phyloP scores from a whole-genome alignment of 768 basidiomycete species.

The Chiua virens region DNA sequence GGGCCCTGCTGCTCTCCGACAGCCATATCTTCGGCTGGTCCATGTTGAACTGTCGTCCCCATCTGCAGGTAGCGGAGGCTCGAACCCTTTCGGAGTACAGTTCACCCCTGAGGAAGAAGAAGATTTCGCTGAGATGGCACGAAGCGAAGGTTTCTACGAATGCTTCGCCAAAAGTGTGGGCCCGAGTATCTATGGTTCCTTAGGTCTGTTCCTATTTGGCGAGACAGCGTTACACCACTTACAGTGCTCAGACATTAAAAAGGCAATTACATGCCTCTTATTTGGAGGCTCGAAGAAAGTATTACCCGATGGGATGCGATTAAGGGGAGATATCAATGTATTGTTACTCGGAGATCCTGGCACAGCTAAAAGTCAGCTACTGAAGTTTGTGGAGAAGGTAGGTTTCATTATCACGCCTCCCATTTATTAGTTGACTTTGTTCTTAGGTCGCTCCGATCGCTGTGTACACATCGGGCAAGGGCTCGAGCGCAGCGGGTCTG shows the following conservation, averaged over 20 bases:
- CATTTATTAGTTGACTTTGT: background rate
- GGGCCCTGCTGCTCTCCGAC: conserved; percentile 86
- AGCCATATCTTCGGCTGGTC: conserved; percentile 90
- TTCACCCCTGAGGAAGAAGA: conserved; percentile 98
- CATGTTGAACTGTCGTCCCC: conserved; percentile 90
- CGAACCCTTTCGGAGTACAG: conserved; percentile 83
- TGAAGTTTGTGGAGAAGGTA: conserved; percentile 98
- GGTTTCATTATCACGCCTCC: background rate
- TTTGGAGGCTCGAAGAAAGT: conserved; percentile 98
- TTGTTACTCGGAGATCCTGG: conserved; percentile 95
- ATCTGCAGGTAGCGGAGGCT: conserved; percentile 64
- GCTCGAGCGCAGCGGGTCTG: conserved; percentile 96
- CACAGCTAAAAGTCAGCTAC: conserved; percentile 95
- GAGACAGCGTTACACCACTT: background rate
- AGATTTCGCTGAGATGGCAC: conserved; percentile 88
- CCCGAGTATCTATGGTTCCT: conserved; percentile 94
- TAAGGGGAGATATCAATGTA: conserved; percentile 98
- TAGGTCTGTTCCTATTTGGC: conserved; percentile 51
- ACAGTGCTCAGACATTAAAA: conserved; percentile 84
- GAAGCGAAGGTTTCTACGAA: conserved; percentile 89
- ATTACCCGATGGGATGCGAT: conserved; percentile 93
- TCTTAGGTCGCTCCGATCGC: conserved; percentile 91
- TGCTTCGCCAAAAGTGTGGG: conserved; percentile 92
- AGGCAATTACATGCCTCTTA: conserved; percentile 92
- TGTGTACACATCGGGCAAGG: conserved; percentile 98